Evolutionary conservation across 768 basidiomycete species (phyloP), one percentile per base, ranked within the genome.

Genomic region (Arthromyces matolae): DNA sequence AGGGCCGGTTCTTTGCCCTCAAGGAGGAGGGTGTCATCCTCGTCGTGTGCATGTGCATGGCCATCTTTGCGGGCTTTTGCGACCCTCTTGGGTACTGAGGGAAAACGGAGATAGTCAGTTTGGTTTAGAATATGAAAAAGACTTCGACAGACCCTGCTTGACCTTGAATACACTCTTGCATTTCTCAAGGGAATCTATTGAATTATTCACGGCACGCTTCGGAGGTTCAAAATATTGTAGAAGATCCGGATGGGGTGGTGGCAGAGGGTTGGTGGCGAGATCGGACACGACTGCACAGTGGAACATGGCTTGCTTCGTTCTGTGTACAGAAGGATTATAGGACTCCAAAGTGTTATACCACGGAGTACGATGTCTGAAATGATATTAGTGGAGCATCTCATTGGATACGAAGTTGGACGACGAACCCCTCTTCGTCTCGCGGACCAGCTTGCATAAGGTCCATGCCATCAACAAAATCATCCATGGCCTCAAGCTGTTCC

Each of bases 251-350:
- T 96, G 92, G 1, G 91, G 89, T 2, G 89, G 89, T 1, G 88
- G 84, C 8, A 95, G 75, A 0, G 92, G 91, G 46, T 90, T 73
- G 6, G 72, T 72, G 18, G 72, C 65, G n/a, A 94, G 64, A 60
- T 96, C 89, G 2, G 78, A 69, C 16, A 86, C 83, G 8, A 91
- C 76, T 2, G 92, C 92, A 42, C 79, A 78, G 60, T 96, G 94
- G 66, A 95, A 90, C 57, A 93, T 81, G 10, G 93, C 93, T 71
- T 96, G 93, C 63, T 94, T 95, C 47, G 85, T 77, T 42, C 94
- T 84, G 59, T 99, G 94, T 25, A 96, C 74, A 3, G 89, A 80
- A 1, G 95, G 93, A 57, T 95, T 96, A 65, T 80, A 96, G 1
- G 93, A 90, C 1, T 83, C 67, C 3, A 73, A 69, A 0, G 85